Conservation (phyloP, 805 yeast species). For the Zygosaccharomyces kombuchaensis region DNA sequence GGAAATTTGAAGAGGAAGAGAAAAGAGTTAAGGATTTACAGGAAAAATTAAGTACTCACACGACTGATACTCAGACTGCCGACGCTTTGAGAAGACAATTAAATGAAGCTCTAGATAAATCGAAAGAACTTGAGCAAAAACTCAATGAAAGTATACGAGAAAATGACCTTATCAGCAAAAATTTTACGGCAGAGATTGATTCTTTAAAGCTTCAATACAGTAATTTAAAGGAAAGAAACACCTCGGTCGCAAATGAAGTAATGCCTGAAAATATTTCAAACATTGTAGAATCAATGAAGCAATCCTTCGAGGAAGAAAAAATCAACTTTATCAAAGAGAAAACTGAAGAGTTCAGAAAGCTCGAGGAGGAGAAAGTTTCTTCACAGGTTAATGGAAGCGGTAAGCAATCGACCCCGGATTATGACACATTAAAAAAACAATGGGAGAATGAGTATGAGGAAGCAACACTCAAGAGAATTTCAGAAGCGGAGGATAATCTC, state of each 20-base stretch:
- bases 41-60: constrained; percentile 3
- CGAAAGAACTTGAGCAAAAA: constrained; percentile 20
- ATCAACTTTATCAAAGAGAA: constrained; percentile 17
- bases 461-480: constrained; percentile 29
- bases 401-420: constrained; percentile 3
- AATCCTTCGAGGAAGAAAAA: constrained; percentile 27
- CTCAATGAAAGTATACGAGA: constrained; percentile 9
- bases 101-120: constrained; percentile 19
- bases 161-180: constrained; percentile 8
- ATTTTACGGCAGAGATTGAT: constrained; percentile 16
- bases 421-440: constrained; percentile 27
- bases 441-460: constrained; percentile 39
- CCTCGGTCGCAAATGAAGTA: constrained; percentile 21
- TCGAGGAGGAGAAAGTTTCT: constrained; percentile 21
- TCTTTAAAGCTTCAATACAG: constrained; percentile 25
- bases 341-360: constrained; percentile 24
- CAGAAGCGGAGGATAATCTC: constrained; percentile 43
- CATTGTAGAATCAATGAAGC: constrained; percentile 31
- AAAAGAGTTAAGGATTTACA: constrained; percentile 13
- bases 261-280: constrained; percentile 30
- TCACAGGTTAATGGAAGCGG: constrained; percentile 15
- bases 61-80: constrained; percentile 1
- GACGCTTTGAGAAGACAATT: constrained; percentile 17
- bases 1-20: constrained; percentile 14
- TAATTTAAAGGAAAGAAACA: constrained; percentile 23